Base-by-base conservation (phyloP, 2,329 filamentous ascomycete species). In the Cucurbitaria berberidis region DNA sequence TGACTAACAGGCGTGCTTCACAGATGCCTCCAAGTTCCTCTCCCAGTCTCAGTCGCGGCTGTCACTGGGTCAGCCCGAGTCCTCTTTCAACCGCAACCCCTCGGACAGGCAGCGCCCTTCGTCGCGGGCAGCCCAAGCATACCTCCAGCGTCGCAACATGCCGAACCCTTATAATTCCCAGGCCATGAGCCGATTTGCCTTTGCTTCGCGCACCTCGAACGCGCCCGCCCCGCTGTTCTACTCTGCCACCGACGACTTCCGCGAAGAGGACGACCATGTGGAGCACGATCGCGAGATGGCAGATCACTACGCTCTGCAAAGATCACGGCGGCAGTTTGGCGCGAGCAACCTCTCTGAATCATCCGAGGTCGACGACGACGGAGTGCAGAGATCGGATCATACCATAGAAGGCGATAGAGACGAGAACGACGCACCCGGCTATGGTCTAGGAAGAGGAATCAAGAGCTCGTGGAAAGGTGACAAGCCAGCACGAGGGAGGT, bases 21-120 rank as follows among this genome's bases (percentile, higher is more conserved):
- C 70, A 97, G 95, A 98, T 88, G 95, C 95, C 69, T 98, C 93
- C 64, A 89, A 89, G 66, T 99, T 99, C 76, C 86, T 99, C 84
- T 97, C 93, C 63, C 95, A 98, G 84, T 97, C 92, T 62, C 93
- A 96, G 81, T 96, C 93, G 57, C 89, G 91, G 59, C 82, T 98
- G 68, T 91, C 89, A 63, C 92, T 77, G 85, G 89, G 73, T 77
- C 84, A 78, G 62, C 72, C 62, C 61, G 75, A 81, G 63, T 68
- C 75, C 76, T 61, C 79, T 76, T 69, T 79, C 77, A 44, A 72
- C 78, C 69, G 81, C 78, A 67, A 80, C 79, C 57, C 75, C 76
- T 62, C 77, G 74, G 65, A 78, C 76, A 61, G 77, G 73, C 58
- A 79, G 74, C 65, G 74, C 62, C 62, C 69, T 15, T 69, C 78